Base-by-base conservation (phyloP, 371 early-diverging fungal species). In the Choanephora cucurbitarum region DNA sequence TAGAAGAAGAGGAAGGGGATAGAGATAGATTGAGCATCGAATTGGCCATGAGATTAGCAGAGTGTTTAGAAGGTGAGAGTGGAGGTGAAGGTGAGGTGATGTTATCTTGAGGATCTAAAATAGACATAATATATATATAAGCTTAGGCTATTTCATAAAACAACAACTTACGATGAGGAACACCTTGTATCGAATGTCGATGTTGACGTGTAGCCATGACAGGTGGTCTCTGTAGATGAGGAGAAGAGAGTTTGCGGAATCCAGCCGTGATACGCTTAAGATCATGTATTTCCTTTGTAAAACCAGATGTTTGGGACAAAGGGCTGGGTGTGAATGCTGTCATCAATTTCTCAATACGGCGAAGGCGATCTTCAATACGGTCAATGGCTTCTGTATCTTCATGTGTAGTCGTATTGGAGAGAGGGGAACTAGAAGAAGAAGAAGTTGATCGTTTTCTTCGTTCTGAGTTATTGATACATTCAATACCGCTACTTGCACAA, bases 341-440 rank as follows among this genome's bases (percentile, higher is more conserved):
- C 69, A 75, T 69, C 10, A 75, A 49, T 42, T 60, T 58, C 44
- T 75, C 75, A 15, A 75, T 75, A 49, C 72, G 60, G 31, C 72
- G 55, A 28, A 75, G 40, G 7, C 75, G 62, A 52, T 72, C 70
- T 44, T 75, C 67, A 44, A 74, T 74, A 24, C 74, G 60, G 45
- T 70, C 74, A 42, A 75, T 71, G 5, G 72, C 67, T 22, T 66
- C 71, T 42, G 60, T 57, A 46, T 74, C 28, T 68, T 41, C 49
- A 37, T 53, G 23, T 15, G 24, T 22, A 22, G 11, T 23, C 21
- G n/a, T 28, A 14, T 7, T 6, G 40, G 23, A 0, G 23, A 21
- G 14, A 7, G 48, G 31, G n/a, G 41, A 55, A 21, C 22, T 21
- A 6, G 55, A 34, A 14, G 56, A 37, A 14, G 64, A 49, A 17